These are phyloP conservation scores for Toxicodendron radicans DNA, from an alignment of 345 rosid genomes.

Conservation along the genomic window DNA sequence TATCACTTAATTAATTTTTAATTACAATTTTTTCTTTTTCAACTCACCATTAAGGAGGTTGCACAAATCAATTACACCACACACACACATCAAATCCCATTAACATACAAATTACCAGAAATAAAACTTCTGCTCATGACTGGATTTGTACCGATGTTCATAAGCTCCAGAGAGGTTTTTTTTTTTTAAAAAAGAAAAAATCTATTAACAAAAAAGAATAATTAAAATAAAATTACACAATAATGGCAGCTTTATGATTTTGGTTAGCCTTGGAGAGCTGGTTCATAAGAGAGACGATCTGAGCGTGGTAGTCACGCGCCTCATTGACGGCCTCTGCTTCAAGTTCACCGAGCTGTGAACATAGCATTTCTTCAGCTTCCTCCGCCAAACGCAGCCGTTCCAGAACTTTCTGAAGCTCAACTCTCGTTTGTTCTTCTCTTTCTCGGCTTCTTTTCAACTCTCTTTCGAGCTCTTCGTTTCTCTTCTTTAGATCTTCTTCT, in stretches of 20 bases:
- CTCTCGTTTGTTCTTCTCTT: slow-evolving; percentile 56
- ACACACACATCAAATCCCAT: too few relatives aligned
- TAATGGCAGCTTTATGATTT: background rate
- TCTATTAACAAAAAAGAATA: too few relatives aligned
- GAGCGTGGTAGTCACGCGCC: slow-evolving; percentile 68
- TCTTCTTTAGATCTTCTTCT: slow-evolving; percentile 37
- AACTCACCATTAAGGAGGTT: too few relatives aligned
- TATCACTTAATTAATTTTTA: too few relatives aligned
- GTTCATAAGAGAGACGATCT: slow-evolving; percentile 52
- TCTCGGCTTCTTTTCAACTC: slow-evolving; percentile 42
- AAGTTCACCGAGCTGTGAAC: slow-evolving; percentile 80
- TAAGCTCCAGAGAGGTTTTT: too few relatives aligned
- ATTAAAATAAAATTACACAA: too few relatives aligned
- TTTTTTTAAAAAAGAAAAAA: too few relatives aligned
- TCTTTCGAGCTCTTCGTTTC: slow-evolving; percentile 62
- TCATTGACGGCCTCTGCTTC: slow-evolving; percentile 77
- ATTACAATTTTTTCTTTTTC: too few relatives aligned
- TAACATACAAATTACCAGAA: too few relatives aligned
- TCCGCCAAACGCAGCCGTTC: slow-evolving; percentile 67
- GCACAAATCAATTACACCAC: too few relatives aligned
- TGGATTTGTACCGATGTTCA: too few relatives aligned
- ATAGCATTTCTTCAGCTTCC: slow-evolving; percentile 83
- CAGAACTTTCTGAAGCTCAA: slow-evolving; percentile 49
- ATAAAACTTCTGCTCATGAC: too few relatives aligned
- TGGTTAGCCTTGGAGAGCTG: slow-evolving; percentile 56